Base-by-base conservation (phyloP, 495 filamentous ascomycete species). In the Penicillium coffeae region DNA sequence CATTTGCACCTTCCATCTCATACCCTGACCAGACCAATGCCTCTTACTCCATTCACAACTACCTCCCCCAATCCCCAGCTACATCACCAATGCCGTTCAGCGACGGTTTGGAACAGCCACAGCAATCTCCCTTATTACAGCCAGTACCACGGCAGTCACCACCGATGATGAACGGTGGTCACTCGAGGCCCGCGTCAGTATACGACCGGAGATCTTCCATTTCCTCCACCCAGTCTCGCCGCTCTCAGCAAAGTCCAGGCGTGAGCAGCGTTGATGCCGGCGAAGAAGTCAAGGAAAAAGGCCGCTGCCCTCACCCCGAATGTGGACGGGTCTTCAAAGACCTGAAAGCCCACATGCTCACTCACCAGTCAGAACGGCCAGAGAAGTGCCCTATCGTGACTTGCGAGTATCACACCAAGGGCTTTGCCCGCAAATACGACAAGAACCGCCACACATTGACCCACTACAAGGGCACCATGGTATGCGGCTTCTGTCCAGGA, bases 381-480 rank as follows among this genome's bases (percentile, higher is more conserved):
- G 92, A 97, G 48, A 99, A 99, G 63, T 99, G 93, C 62, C 93
- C 93, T 1, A 96, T 97, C 46, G 73, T 84, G 47, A 93, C 81
- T 8, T 99, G 93, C 75, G 90, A 95, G 58, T 99, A 96, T 63
- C 90, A 95, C 68, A 78, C 79, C 49, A 97, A 96, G 67, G 93
- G 93, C 1, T 99, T 99, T 59, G 92, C 93, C 3, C 76, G 93
- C 34, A 99, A 97, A 60, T 99, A 99, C 60, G 93, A 99, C 68
- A 97, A 96, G 72, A 97, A 97, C 65, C 75, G 93, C n/a, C 93
- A 99, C 62, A 96, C 92, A 0, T 64, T 99, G 54, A 99, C 94
- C 19, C 93, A 99, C 56, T 99, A 99, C 77, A 97, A 97, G 67
- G 94, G 94, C 4, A 97, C 90, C 5, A 97, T 99, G 94, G 89